A percentile compares a stretch with the other conserved stretches of the same genome.
Evolutionary conservation across 2,329 filamentous ascomycete species (phyloP).

Genomic region (Ascosphaera acerosa): DNA sequence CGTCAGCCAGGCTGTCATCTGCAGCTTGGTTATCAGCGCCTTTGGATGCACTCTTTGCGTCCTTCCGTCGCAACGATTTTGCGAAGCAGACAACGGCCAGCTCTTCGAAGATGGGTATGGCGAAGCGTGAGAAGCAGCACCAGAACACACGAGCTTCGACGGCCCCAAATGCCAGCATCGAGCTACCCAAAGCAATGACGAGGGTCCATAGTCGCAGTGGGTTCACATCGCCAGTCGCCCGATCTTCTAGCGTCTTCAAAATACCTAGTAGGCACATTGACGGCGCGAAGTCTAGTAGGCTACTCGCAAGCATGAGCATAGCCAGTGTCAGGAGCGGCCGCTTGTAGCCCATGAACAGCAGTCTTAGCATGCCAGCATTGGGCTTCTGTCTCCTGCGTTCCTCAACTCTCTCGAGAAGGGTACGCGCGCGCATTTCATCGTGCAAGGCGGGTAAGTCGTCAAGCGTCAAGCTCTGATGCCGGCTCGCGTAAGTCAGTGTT

Average conservation of each 20-base stretch:
- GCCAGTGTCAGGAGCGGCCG: constrained; percentile 32
- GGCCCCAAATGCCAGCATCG: constrained; percentile 30
- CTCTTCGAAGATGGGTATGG: constrained; percentile 41
- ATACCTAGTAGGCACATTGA: constrained; percentile 44
- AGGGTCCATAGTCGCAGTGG: constrained; percentile 37
- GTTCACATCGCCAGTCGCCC: constrained; percentile 21
- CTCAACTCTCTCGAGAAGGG: constrained; percentile 25
- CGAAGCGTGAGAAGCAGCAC: constrained; percentile 36
- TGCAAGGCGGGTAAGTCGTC: constrained; percentile 37
- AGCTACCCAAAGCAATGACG: constrained; percentile 36
- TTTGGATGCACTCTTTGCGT: constrained; percentile 30
- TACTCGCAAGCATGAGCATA: constrained; percentile 27
- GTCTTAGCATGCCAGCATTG: constrained; percentile 29
- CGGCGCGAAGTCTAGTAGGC: constrained; percentile 39
- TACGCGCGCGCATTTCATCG: constrained; percentile 27
- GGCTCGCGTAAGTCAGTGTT: constrained; percentile 29
- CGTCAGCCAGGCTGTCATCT: constrained; percentile 14
- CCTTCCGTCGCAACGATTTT: constrained; percentile 53
- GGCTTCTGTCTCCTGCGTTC: constrained; percentile 8
- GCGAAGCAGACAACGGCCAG: constrained; percentile 48
- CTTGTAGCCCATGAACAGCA: constrained; percentile 33
- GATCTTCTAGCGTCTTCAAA: constrained; percentile 35
- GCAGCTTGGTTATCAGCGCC: constrained; percentile 11
- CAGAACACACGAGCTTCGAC: constrained; percentile 42
- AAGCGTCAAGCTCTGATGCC: constrained; percentile 35